Base-by-base conservation (phyloP, 192 early-diverging fungal genomes). In the Umbelopsis ramanniana region DNA sequence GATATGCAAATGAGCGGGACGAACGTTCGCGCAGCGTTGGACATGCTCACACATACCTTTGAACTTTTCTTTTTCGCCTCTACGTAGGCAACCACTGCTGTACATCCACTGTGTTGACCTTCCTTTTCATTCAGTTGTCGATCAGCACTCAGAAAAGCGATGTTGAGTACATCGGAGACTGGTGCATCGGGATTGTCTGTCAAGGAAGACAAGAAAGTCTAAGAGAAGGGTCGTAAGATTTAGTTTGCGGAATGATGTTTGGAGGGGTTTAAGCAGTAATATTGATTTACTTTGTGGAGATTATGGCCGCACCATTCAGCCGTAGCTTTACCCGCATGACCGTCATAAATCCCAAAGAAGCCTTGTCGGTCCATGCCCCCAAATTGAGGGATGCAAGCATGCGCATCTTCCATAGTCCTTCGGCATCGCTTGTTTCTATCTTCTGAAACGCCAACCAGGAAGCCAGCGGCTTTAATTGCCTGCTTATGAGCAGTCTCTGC, bases 321-420 rank as follows among this genome's bases (percentile, higher is more conserved):
- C 6, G 96, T 95, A 52, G 90, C 84, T 76, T 93, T 93, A 17
- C 97, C 97, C 3, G 97, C 97, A 79, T 99, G 97, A 29, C 97
- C 97, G 74, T 99, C 97, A 80, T 93, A 99, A 50, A 99, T 90
- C 26, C 95, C 95, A 88, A 98, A 96, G 70, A 94, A 95, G 9
- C 91, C 91, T 78, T 94, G 90, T 60, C 94, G 93, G 54, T 82
- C 76, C 68, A 93, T 85, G 68, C 88, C 89, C 40, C 86, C 89
- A 83, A 93, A 99, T 78, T 94, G 88, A 74, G 94, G 91, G 69
- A 93, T 80, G 79, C 85, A 93, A 9, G 86, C 86, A 78, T 99
- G 97, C 15, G 97, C 91, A 82, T 99, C 97, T 88, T 99, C 97
- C 97, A 99, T 99, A 11, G 94, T 96, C 76, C 97, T 81, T 69